A percentile compares a stretch with the other conserved stretches of the same genome.
phyloP scores from a whole-genome alignment of 768 basidiomycete species.

The Agaricus bisporus region DNA sequence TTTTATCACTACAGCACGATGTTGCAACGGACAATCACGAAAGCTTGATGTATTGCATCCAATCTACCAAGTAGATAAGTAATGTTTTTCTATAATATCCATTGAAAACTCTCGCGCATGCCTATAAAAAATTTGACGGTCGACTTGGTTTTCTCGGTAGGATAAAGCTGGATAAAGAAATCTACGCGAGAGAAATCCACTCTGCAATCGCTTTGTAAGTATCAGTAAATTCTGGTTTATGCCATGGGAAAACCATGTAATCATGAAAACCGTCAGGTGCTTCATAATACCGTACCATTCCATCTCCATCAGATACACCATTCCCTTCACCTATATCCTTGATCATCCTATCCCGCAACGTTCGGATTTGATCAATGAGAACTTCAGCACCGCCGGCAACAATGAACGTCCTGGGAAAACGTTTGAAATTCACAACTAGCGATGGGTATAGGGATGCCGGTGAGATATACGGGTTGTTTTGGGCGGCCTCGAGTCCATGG shows the following conservation, averaged over 20 bases:
- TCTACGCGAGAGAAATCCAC: conserved; percentile 31
- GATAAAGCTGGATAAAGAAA: background rate
- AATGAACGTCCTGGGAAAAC: conserved; percentile 59
- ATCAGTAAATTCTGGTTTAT: conserved; percentile 47
- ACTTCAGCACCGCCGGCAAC: conserved; percentile 52
- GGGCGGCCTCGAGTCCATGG: conserved; percentile 37
- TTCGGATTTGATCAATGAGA: conserved; percentile 42
- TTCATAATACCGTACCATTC: conserved; percentile 42
- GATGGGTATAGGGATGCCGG: conserved; percentile 42
- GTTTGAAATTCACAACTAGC: conserved; percentile 36
- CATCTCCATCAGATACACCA: conserved; percentile 30
- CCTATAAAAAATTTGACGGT: too few relatives aligned
- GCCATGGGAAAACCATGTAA: conserved; percentile 41
- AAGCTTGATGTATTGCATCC: too few relatives aligned
- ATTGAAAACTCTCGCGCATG: too few relatives aligned
- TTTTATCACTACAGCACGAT: too few relatives aligned
- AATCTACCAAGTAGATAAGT: too few relatives aligned
- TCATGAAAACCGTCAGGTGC: conserved; percentile 51
- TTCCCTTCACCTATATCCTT: conserved; percentile 43
- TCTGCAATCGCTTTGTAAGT: conserved; percentile 39
- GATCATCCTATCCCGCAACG: conserved; percentile 43
- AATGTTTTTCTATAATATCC: too few relatives aligned
- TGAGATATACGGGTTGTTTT: conserved; percentile 49
- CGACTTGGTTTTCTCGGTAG: too few relatives aligned
- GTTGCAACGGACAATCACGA: too few relatives aligned